Evolutionary conservation across 805 yeast genomes (phyloP).

Genomic region (Hanseniaspora meyeri): DNA sequence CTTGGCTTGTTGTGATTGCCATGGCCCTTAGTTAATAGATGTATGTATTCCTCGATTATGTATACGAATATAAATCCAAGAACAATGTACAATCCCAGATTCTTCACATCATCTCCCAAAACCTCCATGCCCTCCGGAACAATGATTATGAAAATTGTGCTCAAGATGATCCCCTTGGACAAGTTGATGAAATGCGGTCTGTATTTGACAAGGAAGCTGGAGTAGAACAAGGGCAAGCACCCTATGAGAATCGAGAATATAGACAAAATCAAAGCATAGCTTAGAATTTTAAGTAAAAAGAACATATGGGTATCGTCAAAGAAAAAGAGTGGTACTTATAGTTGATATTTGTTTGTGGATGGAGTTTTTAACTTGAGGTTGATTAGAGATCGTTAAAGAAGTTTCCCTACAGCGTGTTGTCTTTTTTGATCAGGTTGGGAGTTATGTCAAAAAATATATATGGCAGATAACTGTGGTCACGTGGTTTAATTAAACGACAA

Average conservation of each 20-base stretch:
- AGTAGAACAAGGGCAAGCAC: neutral
- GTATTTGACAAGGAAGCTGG: neutral
- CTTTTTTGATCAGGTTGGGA: too few species aligned
- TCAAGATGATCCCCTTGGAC: slow-evolving; percentile 41
- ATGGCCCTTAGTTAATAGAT: slow-evolving; percentile 17
- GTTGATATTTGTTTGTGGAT: neutral
- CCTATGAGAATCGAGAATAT: slow-evolving; percentile 1
- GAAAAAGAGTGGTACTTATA: neutral
- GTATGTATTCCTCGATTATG: slow-evolving; percentile 30
- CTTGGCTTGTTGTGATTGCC: slow-evolving; percentile 9
- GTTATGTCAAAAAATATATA: too few species aligned
- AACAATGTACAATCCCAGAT: slow-evolving; percentile 37
- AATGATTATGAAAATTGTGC: slow-evolving; percentile 42
- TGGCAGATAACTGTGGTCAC: too few species aligned
- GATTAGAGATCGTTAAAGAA: too few species aligned
- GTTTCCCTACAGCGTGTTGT: too few species aligned
- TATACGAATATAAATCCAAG: slow-evolving; percentile 41
- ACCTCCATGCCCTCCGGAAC: slow-evolving; percentile 45
- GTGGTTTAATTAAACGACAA: too few species aligned
- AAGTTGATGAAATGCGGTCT: slow-evolving; percentile 3
- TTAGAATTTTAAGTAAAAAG: neutral
- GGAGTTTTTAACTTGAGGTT: neutral
- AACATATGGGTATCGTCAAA: neutral
- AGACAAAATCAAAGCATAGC: neutral
- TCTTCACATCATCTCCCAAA: slow-evolving; percentile 26